phyloP scores from a whole-genome alignment of 495 filamentous ascomycete genomes.

The Tuber indicum region DNA sequence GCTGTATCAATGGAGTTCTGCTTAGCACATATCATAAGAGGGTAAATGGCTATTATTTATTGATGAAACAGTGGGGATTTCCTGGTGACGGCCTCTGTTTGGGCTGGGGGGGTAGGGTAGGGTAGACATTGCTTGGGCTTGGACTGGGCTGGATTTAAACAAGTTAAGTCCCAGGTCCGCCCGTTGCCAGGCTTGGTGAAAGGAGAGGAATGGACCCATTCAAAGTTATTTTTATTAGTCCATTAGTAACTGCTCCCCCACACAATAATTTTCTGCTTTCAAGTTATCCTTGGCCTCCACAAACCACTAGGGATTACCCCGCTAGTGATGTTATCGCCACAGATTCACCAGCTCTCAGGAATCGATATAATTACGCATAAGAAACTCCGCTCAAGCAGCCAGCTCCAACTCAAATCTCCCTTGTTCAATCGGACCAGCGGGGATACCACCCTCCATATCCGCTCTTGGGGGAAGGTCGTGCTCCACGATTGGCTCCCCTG shows the following conservation, averaged over 20 bases:
- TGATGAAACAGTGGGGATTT: no score
- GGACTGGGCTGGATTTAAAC: no score
- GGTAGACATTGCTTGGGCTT: no score
- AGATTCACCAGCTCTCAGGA: neutral
- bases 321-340: neutral
- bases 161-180: no score
- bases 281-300: neutral
- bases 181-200: no score
- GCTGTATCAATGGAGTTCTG: slow-evolving; percentile 95
- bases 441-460: slow-evolving; percentile 36
- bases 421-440: slow-evolving; percentile 22
- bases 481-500: slow-evolving; percentile 41
- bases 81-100: no score
- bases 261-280: neutral
- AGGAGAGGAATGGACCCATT: neutral
- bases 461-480: slow-evolving; percentile 37
- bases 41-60: no score
- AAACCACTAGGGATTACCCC: neutral
- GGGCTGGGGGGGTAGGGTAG: no score
- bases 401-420: slow-evolving; percentile 38
- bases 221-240: neutral
- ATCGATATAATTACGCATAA: neutral
- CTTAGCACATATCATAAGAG: slow-evolving; percentile 74
- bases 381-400: slow-evolving; percentile 12
- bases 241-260: neutral